Base-by-base conservation (phyloP, 2,329 filamentous ascomycete genomes). In the Xylariaceae sp. region DNA sequence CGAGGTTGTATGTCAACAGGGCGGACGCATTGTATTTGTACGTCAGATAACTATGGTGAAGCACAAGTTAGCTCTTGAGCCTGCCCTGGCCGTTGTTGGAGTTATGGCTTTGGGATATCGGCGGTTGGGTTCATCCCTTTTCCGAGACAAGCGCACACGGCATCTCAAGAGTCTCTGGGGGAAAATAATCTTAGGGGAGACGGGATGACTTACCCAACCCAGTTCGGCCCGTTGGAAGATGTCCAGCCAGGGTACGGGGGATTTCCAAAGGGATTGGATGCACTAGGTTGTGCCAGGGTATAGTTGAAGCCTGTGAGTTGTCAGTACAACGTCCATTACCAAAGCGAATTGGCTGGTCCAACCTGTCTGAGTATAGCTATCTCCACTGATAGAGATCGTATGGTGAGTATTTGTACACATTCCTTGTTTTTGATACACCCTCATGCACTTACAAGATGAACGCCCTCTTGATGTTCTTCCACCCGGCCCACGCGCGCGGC, bases 251-350 rank as follows among this genome's bases (percentile, higher is more conserved):
- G 72, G 45, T 73, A 76, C 0, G 63, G 46, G 0, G 79, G 79
- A 50, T 84, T 84, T 0, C 80, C 80, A 31, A 83, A 64, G 0
- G 78, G 77, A 47, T 81, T 79, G 1, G 63, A 55, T 2, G 64
- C 47, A 6, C 65, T 71, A 1, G 80, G 77, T 26, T 76, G 68
- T 0, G 65, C 58, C 15, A 66, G 63, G 9, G 60, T 67, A 29
- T 70, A 61, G 42, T 78, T 61, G 59, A 83, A 84, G 7, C 72
- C 71, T 43, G 59, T 8, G 11, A 5, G n/a, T 16, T 5, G 14
- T 47, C 14, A 44, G 27, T 31, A 29, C 15, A 31, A 5, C 36
- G 16, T 29, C 36, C 24, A 42, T 28, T 12, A 12, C 30, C 9
- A 9, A 28, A 34, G 19, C 11, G 4, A 16, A 4, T 13, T 3